phyloP scores from a whole-genome alignment of 2,329 filamentous ascomycete species.

The Claviceps spartinae region DNA sequence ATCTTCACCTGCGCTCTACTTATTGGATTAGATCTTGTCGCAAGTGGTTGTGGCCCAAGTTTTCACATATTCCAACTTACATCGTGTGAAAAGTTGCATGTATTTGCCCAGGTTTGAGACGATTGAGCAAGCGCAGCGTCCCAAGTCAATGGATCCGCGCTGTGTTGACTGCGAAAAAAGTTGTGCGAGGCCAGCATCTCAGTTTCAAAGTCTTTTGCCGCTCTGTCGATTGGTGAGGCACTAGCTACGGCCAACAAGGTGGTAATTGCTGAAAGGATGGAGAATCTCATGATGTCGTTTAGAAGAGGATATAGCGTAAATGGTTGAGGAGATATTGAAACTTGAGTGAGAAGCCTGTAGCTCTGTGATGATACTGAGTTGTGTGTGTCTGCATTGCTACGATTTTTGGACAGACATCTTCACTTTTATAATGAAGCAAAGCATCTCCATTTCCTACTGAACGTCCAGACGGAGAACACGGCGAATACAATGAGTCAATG shows the following conservation, averaged over 20 bases:
- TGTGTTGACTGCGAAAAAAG: slow-evolving; percentile 1
- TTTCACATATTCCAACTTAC: background rate
- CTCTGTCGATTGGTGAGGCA: background rate
- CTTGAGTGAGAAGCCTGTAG: background rate
- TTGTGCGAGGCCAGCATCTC: slow-evolving; percentile 2
- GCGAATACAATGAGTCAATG: too few relatives aligned
- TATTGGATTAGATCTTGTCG: background rate
- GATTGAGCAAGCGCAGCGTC: background rate
- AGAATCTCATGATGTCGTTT: background rate
- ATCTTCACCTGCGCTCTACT: slow-evolving; percentile 1
- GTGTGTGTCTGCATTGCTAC: background rate
- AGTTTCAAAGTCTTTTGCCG: background rate
- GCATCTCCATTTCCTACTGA: background rate
- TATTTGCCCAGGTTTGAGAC: background rate
- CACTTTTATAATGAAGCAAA: background rate
- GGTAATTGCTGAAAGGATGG: background rate
- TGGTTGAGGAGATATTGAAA: background rate
- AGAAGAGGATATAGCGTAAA: too few relatives aligned
- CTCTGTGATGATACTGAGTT: background rate
- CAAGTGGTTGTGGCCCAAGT: too few relatives aligned
- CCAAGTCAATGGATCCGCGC: background rate
- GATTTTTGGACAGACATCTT: background rate
- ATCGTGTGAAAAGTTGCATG: background rate
- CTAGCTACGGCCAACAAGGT: background rate
- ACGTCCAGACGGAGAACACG: background rate